Evolutionary conservation across 495 filamentous ascomycete genomes (phyloP), one percentile per base, ranked within the genome.

Genomic region (Penicillium argentinense): DNA sequence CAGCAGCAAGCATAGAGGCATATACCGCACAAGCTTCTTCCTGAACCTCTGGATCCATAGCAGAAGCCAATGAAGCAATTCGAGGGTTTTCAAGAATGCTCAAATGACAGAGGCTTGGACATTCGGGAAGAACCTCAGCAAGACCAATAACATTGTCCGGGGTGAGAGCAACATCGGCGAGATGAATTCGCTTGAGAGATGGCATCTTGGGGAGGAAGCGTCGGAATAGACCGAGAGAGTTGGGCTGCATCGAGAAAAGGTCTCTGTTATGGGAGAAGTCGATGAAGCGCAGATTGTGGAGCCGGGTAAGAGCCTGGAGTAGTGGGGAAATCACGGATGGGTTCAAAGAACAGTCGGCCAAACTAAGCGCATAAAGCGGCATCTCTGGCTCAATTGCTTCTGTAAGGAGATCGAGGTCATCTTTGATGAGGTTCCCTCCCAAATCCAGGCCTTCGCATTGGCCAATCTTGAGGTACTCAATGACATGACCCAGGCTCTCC

Each of bases 21-120:
- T 95, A 97, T 3, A 97, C 71, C 16, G 93, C 93, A 56, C 88
- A 96, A 0, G 92, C 91, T 66, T 97, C 93, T 65, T 98, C 91
- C 60, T 95, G 87, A 14, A 69, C 74, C 24, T 79, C 82, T 47
- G 93, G 87, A 26, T 80, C 74, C 7, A 77, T 85, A 24, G 79
- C 83, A 19, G 83, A 83, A 0, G 88, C 83, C 21, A 95, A 66
- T 12, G 76, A 73, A 4, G 74, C 71, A 7, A 98, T 71, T 39
- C 81, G 69, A 0, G 85, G 80, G 56, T 98, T 98, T 47, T 93
- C 89, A 21, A 95, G 61, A 12, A 97, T 81, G 60, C 85, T 95
- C 54, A 98, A 68, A 69, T 97, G 92, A 14, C 90, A 89, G 14
- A 98, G 67, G 39, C 76, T 79, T n/a, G 80, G 79, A 36, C 84